Base-by-base conservation (phyloP, 306 rosid genomes). In the Acacia confusa region DNA sequence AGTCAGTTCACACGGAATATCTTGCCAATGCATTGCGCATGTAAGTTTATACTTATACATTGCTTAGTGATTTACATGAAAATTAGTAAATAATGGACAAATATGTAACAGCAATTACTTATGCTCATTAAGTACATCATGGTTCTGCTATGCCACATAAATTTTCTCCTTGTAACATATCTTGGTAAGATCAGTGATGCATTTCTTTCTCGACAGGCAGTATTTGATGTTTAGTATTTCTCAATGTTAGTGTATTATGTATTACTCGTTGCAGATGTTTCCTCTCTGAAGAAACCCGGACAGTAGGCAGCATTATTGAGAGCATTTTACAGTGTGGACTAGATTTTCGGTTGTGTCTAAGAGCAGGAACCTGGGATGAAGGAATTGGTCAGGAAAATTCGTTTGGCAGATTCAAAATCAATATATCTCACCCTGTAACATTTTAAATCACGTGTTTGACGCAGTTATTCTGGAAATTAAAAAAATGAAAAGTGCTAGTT, bases 241-340 rank as follows among this genome's bases (percentile, higher is more conserved):
- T 50, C 57, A 50, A 17, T 81, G 79, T 72, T 69, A 4, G 25
- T 69, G 48, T 47, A 74, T 50, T 82, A 72, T 75, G 43, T 47
- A 80, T 58, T 83, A 58, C 70, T 72, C 70, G 70, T 85, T 85
- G 84, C 90, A 93, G 98, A 89, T 95, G 99, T 86, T 95, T 93
- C 88, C 91, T 95, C 34, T 91, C 99, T 67, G 93, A 89, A 70
- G 92, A 95, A 87, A 86, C 97, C 43, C 88, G 30, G 82, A 79
- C 76, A 58, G 86, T 95, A 53, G 95, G 96, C 53, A 76, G 90
- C 81, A 93, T 89, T 84, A 91, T 95, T 76, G 97, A 93, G 85
- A 88, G 90, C 85, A 88, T 92, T 86, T 88, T 95, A 91, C 98
- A 93, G 74, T 93, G 97, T 84, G 97, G 97, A 30, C 85, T 95